Base-by-base conservation (phyloP, 306 rosid genomes). In the Corylus americana region DNA sequence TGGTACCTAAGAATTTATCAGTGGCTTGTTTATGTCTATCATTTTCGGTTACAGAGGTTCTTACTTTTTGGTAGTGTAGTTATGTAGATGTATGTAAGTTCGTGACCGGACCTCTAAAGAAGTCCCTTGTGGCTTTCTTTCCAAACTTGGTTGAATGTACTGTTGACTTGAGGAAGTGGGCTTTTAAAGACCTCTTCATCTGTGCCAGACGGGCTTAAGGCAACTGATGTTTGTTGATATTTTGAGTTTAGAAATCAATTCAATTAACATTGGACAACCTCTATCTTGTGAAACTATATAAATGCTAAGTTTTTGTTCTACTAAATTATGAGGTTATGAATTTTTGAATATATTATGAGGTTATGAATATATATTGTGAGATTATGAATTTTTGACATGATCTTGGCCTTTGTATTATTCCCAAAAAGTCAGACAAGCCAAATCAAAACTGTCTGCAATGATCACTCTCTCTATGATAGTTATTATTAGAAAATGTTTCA, bases 121-220 rank as follows among this genome's bases (percentile, higher is more conserved):
- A 42, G 45, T 42, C 45, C 8, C 45, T 5, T 42, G 45, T 42
- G 45, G 45, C 45, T 42, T 42, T 42, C 45, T 42, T 42, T 42
- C 45, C 45, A 42, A 42, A 42, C 45, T 42, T 42, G 82, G 78
- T 80, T 86, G 37, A 76, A 76, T 86, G 91, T 83, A 82, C 81
- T 81, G 85, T 90, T 90, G 85, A 88, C 91, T 82, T 76, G 83
- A 90, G 83, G 91, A 85, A 77, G 85, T 83, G 85, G 87, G 80
- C 45, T 80, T 86, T 82, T 74, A 69, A 77, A 80, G 45, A 42
- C 45, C 45, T 42, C 7, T 42, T 42, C 45, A 42, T 42, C 45
- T 42, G 1, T 42, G 7, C 7, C 8, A 0, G 45, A 42, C 45
- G 5, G 0, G 45, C 45, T 42, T 3, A 37, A 37, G 42, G 42